Conservation (phyloP, 2,329 filamentous ascomycete species). For the Scolecobasidium constrictum region DNA sequence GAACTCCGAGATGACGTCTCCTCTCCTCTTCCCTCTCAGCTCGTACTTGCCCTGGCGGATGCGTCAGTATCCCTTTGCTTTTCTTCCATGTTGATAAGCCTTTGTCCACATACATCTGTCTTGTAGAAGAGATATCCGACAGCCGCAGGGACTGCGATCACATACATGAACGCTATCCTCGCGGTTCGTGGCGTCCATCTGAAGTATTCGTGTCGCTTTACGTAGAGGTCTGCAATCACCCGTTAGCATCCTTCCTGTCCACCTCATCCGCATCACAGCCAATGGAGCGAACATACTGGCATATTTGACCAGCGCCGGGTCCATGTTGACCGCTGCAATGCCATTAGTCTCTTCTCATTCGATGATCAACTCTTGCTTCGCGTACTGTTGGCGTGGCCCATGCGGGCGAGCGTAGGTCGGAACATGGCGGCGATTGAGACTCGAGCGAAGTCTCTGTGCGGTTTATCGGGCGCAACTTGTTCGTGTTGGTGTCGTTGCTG, state of each 20-base stretch:
- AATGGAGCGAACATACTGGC: conserved; percentile 26
- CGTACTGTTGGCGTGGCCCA: conserved; percentile 27
- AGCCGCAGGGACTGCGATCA: conserved; percentile 58
- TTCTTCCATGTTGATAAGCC: conserved; percentile 13
- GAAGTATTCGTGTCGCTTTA: conserved; percentile 89
- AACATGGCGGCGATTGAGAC: too few species aligned
- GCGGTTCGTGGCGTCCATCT: conserved; percentile 82
- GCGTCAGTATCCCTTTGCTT: conserved; percentile 3
- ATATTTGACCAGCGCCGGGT: conserved; percentile 48
- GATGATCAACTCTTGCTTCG: not conserved
- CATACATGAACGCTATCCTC: conserved; percentile 67
- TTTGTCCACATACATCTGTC: conserved; percentile 62
- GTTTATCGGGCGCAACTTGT: too few species aligned
- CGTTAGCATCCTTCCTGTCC: conserved; percentile 12
- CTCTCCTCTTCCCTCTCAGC: conserved; percentile 76
- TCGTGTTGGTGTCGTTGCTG: too few species aligned
- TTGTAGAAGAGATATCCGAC: conserved; percentile 64
- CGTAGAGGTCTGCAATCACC: conserved; percentile 56
- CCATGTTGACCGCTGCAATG: conserved; percentile 35
- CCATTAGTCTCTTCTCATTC: not conserved
- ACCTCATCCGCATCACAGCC: not conserved
- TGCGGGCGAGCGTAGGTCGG: conserved; percentile 19
- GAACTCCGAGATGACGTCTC: conserved; percentile 73
- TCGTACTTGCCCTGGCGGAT: conserved; percentile 72
- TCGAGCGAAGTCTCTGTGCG: too few species aligned